Percentiles rank a stretch among this genome's conserved stretches.
phyloP scores from a whole-genome alignment of 805 yeast genomes.

The Teunomyces lycoperdinae region DNA sequence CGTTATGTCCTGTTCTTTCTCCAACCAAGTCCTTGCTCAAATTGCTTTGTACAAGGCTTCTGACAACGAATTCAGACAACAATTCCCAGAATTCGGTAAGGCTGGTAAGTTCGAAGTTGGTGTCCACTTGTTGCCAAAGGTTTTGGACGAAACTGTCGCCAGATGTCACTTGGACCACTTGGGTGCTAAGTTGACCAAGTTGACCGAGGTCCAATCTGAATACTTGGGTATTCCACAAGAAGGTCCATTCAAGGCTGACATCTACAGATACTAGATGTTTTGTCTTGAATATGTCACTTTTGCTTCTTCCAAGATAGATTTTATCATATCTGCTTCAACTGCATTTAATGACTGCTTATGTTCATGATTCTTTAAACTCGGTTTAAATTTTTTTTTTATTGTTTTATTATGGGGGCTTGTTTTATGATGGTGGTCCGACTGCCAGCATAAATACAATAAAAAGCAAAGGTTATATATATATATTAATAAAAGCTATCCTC shows the following conservation, averaged over 20 bases:
- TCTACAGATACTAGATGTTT: conserved; percentile 84
- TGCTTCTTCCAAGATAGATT: conserved; percentile 8
- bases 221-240: conserved; percentile 87
- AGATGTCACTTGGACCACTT: conserved; percentile 93
- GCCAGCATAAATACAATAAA: conserved; percentile 1
- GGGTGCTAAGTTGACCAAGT: conserved; percentile 80
- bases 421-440: conserved; percentile 1
- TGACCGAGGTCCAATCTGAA: conserved; percentile 81
- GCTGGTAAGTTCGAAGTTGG: conserved; percentile 88
- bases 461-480: conserved; percentile 14
- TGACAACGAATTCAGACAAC: conserved; percentile 73
- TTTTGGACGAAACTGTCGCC: conserved; percentile 98
- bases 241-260: conserved; percentile 98
- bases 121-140: conserved; percentile 96
- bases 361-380: conserved; percentile 10
- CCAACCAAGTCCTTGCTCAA: conserved; percentile 99
- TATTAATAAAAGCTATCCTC: conserved; percentile 34
- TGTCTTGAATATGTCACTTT: background rate
- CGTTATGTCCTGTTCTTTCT: conserved; percentile 99
- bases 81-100: conserved; percentile 87
- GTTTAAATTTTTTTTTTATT: conserved; percentile 14
- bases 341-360: conserved; percentile 36
- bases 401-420: conserved; percentile 15
- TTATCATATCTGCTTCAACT: conserved; percentile 43
- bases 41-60: conserved; percentile 92